A percentile compares a stretch with the other conserved stretches of the same genome.
phyloP scores from a whole-genome alignment of 495 filamentous ascomycete genomes.

The Chaetomium tenue region DNA sequence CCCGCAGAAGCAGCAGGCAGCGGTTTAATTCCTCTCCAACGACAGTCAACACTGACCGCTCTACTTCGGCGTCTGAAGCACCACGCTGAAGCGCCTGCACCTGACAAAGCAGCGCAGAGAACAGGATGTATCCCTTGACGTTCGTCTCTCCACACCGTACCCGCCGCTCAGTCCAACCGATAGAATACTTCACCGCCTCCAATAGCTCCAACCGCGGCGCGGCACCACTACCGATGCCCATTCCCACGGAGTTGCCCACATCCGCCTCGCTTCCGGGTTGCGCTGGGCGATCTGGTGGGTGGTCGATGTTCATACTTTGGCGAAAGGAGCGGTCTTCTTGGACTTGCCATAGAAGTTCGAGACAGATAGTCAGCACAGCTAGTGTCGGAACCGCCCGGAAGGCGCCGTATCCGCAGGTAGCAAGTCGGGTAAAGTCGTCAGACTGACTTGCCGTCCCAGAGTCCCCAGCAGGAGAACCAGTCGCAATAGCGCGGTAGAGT shows the following conservation, averaged over 20 bases:
- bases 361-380: constrained; percentile 46
- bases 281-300: constrained; percentile 21
- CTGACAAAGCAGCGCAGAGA: constrained; percentile 45
- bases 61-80: constrained; percentile 29
- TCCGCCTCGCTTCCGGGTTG: constrained; percentile 32
- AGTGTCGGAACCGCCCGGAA: constrained; percentile 47
- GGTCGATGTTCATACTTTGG: constrained; percentile 37
- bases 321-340: constrained; percentile 53
- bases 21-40: constrained; percentile 29
- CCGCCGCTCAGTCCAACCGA: constrained; percentile 43
- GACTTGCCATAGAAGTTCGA: constrained; percentile 51
- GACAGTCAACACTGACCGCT: constrained; percentile 28
- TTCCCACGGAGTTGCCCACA: constrained; percentile 26
- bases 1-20: constrained; percentile 28
- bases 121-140: constrained; percentile 54
- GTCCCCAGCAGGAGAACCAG: constrained; percentile 25
- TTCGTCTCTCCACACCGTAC: constrained; percentile 57
- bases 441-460: constrained; percentile 26
- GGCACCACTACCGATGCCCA: constrained; percentile 31
- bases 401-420: constrained; percentile 47
- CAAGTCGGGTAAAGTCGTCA: constrained; percentile 46
- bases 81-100: constrained; percentile 43
- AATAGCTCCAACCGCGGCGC: constrained; percentile 48
- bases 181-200: constrained; percentile 47
- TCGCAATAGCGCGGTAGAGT: constrained; percentile 38